Conservation (phyloP, 2,329 filamentous ascomycete genomes). For the Paracorniculantispora psalliotae region DNA sequence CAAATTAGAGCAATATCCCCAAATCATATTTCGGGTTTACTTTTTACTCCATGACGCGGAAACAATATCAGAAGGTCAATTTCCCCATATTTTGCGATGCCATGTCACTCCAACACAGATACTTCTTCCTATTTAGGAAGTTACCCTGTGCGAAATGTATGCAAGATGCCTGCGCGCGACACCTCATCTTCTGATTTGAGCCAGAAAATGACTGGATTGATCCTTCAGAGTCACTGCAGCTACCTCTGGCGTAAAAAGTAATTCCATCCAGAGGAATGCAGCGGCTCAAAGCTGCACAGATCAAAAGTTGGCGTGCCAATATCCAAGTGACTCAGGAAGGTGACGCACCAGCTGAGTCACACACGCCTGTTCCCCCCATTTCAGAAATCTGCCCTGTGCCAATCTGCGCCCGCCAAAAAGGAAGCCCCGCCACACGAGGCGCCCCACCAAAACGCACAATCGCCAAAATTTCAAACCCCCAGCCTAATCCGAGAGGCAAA, state of each 20-base stretch:
- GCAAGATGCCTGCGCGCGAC: too few relatives aligned
- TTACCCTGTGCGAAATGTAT: neutral
- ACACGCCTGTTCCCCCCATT: neutral
- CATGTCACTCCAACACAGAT: neutral
- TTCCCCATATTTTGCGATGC: neutral
- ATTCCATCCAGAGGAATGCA: neutral
- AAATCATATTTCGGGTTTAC: too few relatives aligned
- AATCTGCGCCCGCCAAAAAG: neutral
- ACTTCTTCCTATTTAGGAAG: neutral
- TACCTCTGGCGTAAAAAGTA: neutral
- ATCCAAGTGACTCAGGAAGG: neutral
- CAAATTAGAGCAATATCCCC: too few relatives aligned
- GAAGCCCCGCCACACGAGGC: slow-evolving; percentile 14
- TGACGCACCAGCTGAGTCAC: slow-evolving; percentile 6
- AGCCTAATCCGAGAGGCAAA: slow-evolving; percentile 17
- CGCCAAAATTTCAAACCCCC: slow-evolving; percentile 38
- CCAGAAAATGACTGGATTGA: neutral
- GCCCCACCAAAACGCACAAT: slow-evolving; percentile 44
- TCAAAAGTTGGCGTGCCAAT: neutral
- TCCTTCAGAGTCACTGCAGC: neutral
- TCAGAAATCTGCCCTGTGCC: neutral
- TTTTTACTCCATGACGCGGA: too few relatives aligned
- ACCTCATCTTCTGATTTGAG: neutral
- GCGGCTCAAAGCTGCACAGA: neutral
- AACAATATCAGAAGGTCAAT: neutral